phyloP scores from a whole-genome alignment of 2,329 filamentous ascomycete species.

The Gaeumannomyces tritici region DNA sequence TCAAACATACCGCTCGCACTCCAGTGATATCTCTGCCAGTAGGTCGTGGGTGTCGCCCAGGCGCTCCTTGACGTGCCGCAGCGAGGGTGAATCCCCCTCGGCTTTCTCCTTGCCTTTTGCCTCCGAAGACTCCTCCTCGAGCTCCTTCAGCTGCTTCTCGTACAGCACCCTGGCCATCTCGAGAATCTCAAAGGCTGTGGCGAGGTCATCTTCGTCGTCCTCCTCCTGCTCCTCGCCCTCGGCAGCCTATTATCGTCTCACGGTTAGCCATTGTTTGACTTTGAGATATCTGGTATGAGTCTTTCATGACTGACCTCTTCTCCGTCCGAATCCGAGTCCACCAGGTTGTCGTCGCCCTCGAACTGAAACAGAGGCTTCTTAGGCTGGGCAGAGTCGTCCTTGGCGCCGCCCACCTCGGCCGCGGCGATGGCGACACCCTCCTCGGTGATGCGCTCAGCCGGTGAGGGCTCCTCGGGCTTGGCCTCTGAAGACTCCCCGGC shows the following conservation, averaged over 20 bases:
- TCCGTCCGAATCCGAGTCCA: constrained; percentile 68
- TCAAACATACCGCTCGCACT: constrained; percentile 65
- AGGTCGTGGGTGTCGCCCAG: constrained; percentile 90
- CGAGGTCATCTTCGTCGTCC: constrained; percentile 63
- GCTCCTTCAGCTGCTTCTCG: constrained; percentile 39
- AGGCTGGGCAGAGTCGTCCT: constrained; percentile 22
- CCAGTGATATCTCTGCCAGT: constrained; percentile 91
- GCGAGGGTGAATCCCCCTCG: constrained; percentile 27
- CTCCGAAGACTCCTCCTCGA: constrained; percentile 25
- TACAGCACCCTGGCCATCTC: constrained; percentile 66
- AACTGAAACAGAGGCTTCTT: constrained; percentile 87
- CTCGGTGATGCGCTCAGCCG: constrained; percentile 30
- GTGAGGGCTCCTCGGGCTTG: constrained; percentile 14
- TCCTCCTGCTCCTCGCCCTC: constrained; percentile 36
- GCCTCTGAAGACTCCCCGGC: constrained; percentile 33
- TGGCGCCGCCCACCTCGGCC: constrained; percentile 33
- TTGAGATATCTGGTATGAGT: neutral
- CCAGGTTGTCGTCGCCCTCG: constrained; percentile 88
- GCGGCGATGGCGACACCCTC: constrained; percentile 33
- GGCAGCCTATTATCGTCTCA: constrained; percentile 15
- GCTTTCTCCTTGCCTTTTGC: constrained; percentile 29
- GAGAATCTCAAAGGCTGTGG: constrained; percentile 74
- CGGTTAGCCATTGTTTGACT: neutral
- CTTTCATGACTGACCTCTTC: constrained; percentile 25
- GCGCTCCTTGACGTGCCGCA: constrained; percentile 66